Evolutionary conservation across 2,329 filamentous ascomycete genomes (phyloP).

Genomic region (Chrysoporthe deuterocubensis): DNA sequence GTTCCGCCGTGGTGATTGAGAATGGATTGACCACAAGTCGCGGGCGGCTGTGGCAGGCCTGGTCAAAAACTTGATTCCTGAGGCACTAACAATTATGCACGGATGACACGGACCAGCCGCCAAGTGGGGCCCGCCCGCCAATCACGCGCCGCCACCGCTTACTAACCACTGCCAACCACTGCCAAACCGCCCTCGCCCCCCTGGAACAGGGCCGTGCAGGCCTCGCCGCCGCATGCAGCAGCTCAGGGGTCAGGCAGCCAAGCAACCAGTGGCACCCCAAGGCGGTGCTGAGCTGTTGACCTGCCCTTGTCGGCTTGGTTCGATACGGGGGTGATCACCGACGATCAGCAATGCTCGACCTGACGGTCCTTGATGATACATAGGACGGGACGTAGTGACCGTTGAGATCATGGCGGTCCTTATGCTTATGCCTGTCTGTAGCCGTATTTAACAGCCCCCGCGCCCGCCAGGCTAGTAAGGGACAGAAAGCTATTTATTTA

Average conservation of each 20-base stretch:
- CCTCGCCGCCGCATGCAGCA: slow-evolving; percentile 10
- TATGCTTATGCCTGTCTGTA: no score
- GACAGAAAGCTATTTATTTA: slow-evolving; percentile 32
- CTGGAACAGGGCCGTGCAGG: neutral
- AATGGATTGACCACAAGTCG: slow-evolving; percentile 52
- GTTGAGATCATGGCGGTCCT: neutral
- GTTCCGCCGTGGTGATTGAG: slow-evolving; percentile 37
- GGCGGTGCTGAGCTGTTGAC: neutral
- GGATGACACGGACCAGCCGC: slow-evolving; percentile 15
- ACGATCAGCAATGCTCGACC: no score
- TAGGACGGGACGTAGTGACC: neutral
- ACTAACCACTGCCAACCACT: slow-evolving; percentile 23
- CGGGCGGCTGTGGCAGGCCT: slow-evolving; percentile 21
- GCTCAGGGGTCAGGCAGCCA: slow-evolving; percentile 9
- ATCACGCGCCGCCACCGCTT: slow-evolving; percentile 14
- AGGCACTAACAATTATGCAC: slow-evolving; percentile 22
- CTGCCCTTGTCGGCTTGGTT: neutral
- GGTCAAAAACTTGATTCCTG: slow-evolving; percentile 32
- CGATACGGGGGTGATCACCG: neutral
- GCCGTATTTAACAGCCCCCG: neutral
- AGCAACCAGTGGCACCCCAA: neutral
- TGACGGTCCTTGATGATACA: no score
- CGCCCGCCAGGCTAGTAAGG: slow-evolving; percentile 12
- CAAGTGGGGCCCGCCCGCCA: slow-evolving; percentile 7
- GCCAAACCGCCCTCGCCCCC: neutral